Base-by-base conservation (phyloP, 148 eudicot genomes). In the Persicaria maculosa region DNA sequence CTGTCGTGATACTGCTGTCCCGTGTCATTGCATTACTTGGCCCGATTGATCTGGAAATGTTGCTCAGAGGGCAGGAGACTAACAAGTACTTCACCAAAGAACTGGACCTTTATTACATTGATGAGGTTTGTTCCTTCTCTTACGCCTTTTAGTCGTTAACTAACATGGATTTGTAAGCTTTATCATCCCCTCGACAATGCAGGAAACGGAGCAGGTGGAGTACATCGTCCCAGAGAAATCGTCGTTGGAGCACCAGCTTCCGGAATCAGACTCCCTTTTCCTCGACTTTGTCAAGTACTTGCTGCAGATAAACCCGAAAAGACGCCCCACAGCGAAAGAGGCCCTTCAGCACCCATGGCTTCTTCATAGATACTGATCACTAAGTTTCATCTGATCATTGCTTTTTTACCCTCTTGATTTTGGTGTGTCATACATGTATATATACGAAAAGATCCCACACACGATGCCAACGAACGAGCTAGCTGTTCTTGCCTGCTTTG, bases 341-440 rank as follows among this genome's bases (percentile, higher is more conserved):
- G 99, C 99, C 6, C 82, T 96, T 10, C 79, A 83, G 43, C 99
- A 96, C 76, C 97, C 97, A 5, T 96, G 99, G 99, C 90, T 92
- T 73, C 85, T 90, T 68, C 77, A 83, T 44, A 48, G 16, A 31
- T 93, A 93, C 64, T 80, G 80, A 72, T 54, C 40, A n/a, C 5
- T 7, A 16, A 50, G 11, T 81, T 62, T 17, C 65, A 65, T 15
- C 9, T 40, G 16, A 65, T 65, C 47, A 36, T 8, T 65, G 46
- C 9, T 8, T 65, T 65, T 43, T 12, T 31, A 31, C 40, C 40
- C 40, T 31, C 12, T 15, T 65, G 40, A 46, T 6, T 65, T 40
- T 43, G 70, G 15, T 65, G 70, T 40, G 70, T 40, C 45, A 65
- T 65, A 65, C 70, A 65, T 65, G 70, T 65, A 65, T 5, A 65